A percentile compares a stretch with the other conserved stretches of the same genome.
phyloP scores from a whole-genome alignment of 176 grass and related monocot species.

The Avena insularis region DNA sequence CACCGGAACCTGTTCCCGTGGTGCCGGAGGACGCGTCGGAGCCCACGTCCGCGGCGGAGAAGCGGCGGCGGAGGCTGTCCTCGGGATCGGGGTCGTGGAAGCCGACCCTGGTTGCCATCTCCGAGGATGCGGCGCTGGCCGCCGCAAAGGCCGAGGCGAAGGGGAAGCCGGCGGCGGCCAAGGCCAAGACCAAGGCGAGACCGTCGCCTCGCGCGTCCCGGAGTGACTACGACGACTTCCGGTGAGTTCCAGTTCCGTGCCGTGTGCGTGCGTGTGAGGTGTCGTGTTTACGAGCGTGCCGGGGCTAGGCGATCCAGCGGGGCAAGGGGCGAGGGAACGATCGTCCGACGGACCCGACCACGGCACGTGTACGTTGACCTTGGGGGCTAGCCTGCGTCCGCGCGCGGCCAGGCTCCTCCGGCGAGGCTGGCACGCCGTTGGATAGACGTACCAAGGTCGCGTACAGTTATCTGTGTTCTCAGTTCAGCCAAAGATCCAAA shows the following conservation, averaged over 20 bases:
- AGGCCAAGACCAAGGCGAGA: slow-evolving; percentile 26
- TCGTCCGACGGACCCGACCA: background rate
- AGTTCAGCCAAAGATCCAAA: background rate
- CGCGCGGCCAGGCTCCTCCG: background rate
- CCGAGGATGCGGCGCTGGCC: slow-evolving; percentile 59
- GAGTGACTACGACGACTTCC: slow-evolving; percentile 62
- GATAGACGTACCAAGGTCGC: background rate
- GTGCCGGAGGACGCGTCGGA: background rate
- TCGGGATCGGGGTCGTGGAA: slow-evolving; percentile 56
- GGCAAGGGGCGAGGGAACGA: background rate
- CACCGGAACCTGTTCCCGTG: background rate
- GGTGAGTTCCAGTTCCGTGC: slow-evolving; percentile 47
- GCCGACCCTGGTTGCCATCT: slow-evolving; percentile 72
- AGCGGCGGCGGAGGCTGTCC: slow-evolving; percentile 53
- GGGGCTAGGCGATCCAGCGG: background rate
- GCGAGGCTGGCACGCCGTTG: background rate
- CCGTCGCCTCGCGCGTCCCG: slow-evolving; percentile 31
- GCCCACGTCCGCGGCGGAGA: slow-evolving; percentile 19
- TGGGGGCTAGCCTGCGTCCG: background rate
- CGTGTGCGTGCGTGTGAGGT: background rate
- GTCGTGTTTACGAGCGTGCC: background rate
- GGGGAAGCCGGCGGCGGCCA: slow-evolving; percentile 28
- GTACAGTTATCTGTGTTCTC: background rate
- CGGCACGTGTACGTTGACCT: slow-evolving; percentile 14
- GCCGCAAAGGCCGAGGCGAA: slow-evolving; percentile 8